phyloP scores from a whole-genome alignment of 2,329 filamentous ascomycete genomes.

The Salinomyces thailandicus region DNA sequence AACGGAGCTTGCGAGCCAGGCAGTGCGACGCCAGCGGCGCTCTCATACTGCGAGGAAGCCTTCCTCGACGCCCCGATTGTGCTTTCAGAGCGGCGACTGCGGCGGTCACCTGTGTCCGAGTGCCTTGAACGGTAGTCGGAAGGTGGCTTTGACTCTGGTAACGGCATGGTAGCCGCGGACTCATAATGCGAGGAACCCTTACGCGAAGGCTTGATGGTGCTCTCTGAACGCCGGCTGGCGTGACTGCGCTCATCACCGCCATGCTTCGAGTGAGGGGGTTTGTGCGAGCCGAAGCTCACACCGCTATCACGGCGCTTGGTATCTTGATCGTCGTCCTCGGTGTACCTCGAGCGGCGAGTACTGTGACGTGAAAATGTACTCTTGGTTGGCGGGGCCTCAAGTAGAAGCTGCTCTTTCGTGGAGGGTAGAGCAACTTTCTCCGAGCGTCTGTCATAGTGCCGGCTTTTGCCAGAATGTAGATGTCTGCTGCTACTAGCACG shows the following conservation, averaged over 20 bases:
- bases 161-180: conserved; percentile 9
- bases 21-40: background rate
- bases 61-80: background rate
- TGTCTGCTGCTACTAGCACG: background rate
- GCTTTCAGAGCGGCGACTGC: background rate
- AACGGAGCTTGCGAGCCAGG: background rate
- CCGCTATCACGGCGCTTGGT: conserved; percentile 22
- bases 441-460: conserved; percentile 1
- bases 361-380: conserved; percentile 8
- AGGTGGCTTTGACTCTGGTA: conserved; percentile 8
- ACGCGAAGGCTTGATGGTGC: conserved; percentile 18
- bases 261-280: conserved; percentile 10
- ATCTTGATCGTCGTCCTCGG: conserved; percentile 9
- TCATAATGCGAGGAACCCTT: conserved; percentile 4
- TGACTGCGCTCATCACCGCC: conserved; percentile 5
- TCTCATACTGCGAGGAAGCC: background rate
- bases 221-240: conserved; percentile 9
- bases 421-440: background rate
- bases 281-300: conserved; percentile 14
- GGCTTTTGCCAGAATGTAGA: conserved; percentile 9
- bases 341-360: conserved; percentile 5
- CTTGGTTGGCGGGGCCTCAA: conserved; percentile 4
- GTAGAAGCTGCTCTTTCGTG: background rate
- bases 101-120: background rate
- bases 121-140: conserved; percentile 5